phyloP scores from a whole-genome alignment of 768 basidiomycete genomes.

The Rubroboletus pulcherrimus region DNA sequence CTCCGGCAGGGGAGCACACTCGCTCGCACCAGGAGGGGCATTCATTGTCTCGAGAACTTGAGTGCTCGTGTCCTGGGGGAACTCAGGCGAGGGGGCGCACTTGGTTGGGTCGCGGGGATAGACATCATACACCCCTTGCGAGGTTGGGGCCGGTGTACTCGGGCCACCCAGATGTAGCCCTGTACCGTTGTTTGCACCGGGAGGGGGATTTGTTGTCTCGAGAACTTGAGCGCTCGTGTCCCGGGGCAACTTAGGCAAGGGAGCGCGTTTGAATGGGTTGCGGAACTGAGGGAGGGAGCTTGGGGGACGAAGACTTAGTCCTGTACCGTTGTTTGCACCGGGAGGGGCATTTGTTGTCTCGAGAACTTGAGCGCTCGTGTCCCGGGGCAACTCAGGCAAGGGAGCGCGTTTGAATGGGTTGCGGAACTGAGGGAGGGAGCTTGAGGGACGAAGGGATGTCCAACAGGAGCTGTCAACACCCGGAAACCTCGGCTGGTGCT shows the following conservation, averaged over 20 bases:
- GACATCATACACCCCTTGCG: too few species aligned
- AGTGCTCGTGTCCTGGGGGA: not conserved
- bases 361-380: not conserved
- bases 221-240: not conserved
- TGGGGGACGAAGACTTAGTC: not conserved
- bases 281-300: constrained; percentile 23
- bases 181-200: not conserved
- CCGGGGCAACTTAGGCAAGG: constrained; percentile 32
- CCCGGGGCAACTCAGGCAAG: constrained; percentile 30
- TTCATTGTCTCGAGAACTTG: not conserved
- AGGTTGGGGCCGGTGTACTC: too few species aligned
- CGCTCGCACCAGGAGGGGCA: too few species aligned
- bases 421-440: constrained; percentile 22
- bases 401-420: constrained; percentile 29
- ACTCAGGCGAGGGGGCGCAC: constrained; percentile 35
- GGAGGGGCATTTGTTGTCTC: not conserved
- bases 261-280: constrained; percentile 27
- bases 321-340: not conserved
- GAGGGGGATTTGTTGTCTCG: not conserved
- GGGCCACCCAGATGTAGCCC: not conserved
- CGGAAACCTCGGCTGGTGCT: too few species aligned
- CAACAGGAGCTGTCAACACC: constrained; percentile 25
- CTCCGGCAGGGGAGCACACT: too few species aligned
- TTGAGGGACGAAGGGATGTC: constrained; percentile 21
- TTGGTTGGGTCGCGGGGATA: constrained; percentile 21